phyloP scores from a whole-genome alignment of 192 early-diverging fungal genomes.

The Allomyces macrogynus region DNA sequence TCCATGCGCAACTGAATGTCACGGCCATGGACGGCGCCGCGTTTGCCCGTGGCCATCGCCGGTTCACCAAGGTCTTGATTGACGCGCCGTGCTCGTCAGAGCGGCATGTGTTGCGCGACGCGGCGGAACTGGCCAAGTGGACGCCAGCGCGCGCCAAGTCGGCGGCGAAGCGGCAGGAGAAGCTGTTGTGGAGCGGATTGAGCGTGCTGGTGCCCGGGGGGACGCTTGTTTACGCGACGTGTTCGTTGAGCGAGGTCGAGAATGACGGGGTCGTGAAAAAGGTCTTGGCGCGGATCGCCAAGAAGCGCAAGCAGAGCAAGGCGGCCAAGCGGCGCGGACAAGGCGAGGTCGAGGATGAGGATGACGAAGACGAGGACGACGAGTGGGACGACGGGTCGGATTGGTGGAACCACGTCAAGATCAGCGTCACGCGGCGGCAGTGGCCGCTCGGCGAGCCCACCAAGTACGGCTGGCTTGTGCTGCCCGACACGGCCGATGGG shows the following conservation, averaged over 20 bases:
- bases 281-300: slow-evolving; percentile 6
- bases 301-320: slow-evolving; percentile 10
- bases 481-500: slow-evolving; percentile 24
- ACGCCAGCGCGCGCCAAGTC: slow-evolving; percentile 15
- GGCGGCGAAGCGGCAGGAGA: slow-evolving; percentile 17
- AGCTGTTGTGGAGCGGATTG: slow-evolving; percentile 15
- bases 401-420: slow-evolving; percentile 5
- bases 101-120: slow-evolving; percentile 24
- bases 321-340: no score
- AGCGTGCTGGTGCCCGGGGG: slow-evolving; percentile 15
- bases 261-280: slow-evolving; percentile 26
- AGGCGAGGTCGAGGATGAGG: no score
- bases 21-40: no score
- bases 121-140: slow-evolving; percentile 21
- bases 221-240: slow-evolving; percentile 25
- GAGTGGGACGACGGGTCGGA: no score
- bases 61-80: slow-evolving; percentile 15
- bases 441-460: slow-evolving; percentile 27
- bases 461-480: slow-evolving; percentile 25
- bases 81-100: slow-evolving; percentile 34
- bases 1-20: no score
- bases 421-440: slow-evolving; percentile 5
- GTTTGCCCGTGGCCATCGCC: no score
- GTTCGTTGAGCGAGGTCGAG: slow-evolving; percentile 22
- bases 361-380: no score